Evolutionary conservation across 225 moss, liverwort and hornwort genomes (phyloP), one percentile per base, ranked within the genome.

Genomic region (Takakia lepidozioides): DNA sequence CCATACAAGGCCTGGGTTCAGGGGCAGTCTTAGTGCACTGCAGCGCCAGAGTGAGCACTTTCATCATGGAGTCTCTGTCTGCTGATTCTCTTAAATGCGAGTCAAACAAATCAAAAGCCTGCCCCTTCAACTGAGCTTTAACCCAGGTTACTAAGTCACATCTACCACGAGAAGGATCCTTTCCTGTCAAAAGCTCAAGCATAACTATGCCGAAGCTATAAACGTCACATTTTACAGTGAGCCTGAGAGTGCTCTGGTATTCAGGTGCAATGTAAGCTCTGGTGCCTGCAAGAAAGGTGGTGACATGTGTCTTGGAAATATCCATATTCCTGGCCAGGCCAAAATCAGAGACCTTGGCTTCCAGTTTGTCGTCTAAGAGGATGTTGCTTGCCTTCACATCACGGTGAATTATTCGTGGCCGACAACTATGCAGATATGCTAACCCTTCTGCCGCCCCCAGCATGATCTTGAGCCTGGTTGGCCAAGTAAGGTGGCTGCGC

Each of bases 321-420:
- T 78, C 78, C 0, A 78, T 73, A 10, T 73, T 26, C 52, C 72
- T 43, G 0, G 78, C 73, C 0, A 73, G 49, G 14, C 78, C 78
- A 18, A 73, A 78, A 49, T 78, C 78, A 0, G 69, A 65, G 17
- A 78, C 73, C 47, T 78, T 78, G 0, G 78, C 73, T 52, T 78
- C 73, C 11, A 69, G 73, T 24, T 73, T 58, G 27, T 48, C 56
- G 53, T 69, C 78, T 51, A 78, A 9, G 27, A 78, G 69, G n/a
- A 78, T 78, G 27, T 78, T 78, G 45, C 78, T 73, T 16, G 78
- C 65, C 62, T 78, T 78, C 43, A 78, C 78, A 25, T 78, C 78
- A 1, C 78, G 73, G 36, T 78, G 73, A 9, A 78, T 78, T 19
- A 78, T 78, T 41, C 73, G 65, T 11, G 78, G 78, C 49, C 69